These are phyloP conservation scores for Cenococcum geophilum DNA, from an alignment of 495 filamentous ascomycete species.

Conservation along the genomic window DNA sequence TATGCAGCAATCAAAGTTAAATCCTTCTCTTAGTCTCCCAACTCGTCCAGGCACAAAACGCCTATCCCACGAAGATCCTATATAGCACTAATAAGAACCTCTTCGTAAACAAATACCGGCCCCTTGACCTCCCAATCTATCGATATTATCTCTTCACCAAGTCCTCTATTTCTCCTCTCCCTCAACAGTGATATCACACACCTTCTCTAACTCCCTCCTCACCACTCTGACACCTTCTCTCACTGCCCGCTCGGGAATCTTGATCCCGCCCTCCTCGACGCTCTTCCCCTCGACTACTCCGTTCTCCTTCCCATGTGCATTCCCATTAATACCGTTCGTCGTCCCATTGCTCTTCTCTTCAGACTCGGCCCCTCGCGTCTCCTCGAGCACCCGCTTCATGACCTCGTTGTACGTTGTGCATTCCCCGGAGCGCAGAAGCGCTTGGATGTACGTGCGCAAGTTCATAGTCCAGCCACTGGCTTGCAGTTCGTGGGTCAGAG, in stretches of 20 bases:
- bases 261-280: conserved; percentile 22
- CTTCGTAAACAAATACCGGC: neutral
- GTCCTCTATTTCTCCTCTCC: neutral
- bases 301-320: conserved; percentile 10
- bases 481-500: conserved; percentile 27
- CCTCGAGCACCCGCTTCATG: conserved; percentile 24
- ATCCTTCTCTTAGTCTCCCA: too few species aligned
- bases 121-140: neutral
- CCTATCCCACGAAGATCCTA: too few species aligned
- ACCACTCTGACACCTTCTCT: conserved; percentile 29
- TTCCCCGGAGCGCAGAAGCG: conserved; percentile 35
- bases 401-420: conserved; percentile 30
- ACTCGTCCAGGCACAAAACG: too few species aligned
- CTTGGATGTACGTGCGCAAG: conserved; percentile 26
- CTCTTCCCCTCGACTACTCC: conserved; percentile 16
- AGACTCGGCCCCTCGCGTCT: conserved; percentile 10
- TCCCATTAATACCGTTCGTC: conserved; percentile 19
- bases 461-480: conserved; percentile 29
- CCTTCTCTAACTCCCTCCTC: conserved; percentile 31
- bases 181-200: conserved; percentile 28
- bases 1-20: neutral
- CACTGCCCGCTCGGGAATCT: conserved; percentile 28
- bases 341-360: conserved; percentile 1
- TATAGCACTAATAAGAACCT: too few species aligned
- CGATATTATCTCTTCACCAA: neutral